These are phyloP conservation scores for Yamadazyma dushanensis DNA, from an alignment of 1,139 yeast species.

Conservation along the genomic window DNA sequence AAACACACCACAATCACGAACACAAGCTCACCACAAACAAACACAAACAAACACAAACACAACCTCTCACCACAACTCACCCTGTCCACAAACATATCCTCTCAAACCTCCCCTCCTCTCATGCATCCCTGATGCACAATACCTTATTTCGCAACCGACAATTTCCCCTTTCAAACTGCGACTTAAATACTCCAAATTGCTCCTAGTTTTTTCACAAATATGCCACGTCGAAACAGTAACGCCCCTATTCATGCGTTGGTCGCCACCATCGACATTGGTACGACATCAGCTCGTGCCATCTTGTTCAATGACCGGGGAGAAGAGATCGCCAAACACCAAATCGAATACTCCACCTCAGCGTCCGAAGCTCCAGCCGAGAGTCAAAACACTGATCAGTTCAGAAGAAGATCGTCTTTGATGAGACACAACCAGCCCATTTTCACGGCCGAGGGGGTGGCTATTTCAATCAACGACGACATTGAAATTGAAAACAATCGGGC, in stretches of 20 bases:
- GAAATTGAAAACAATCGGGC: conserved; percentile 61
- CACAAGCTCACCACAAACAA: no score
- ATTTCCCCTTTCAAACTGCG: background rate
- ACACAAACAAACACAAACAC: no score
- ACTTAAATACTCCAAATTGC: background rate
- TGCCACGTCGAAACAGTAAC: conserved; percentile 45
- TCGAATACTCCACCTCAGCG: conserved; percentile 81
- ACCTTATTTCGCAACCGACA: background rate
- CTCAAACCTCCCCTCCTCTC: background rate
- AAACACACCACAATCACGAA: no score
- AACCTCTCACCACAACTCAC: no score
- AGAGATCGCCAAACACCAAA: conserved; percentile 85
- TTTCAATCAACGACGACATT: conserved; percentile 55
- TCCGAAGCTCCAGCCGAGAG: conserved; percentile 50
- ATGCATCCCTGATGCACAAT: background rate
- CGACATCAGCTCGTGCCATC: conserved; percentile 92
- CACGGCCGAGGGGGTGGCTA: conserved; percentile 74
- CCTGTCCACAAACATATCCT: background rate
- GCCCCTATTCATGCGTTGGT: conserved; percentile 51
- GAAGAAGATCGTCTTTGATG: conserved; percentile 50
- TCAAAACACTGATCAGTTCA: conserved; percentile 48
- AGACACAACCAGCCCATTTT: conserved; percentile 60
- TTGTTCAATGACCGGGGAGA: conserved; percentile 71
- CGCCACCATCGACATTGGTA: conserved; percentile 86
- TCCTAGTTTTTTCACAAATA: conserved; percentile 8